Conservation (phyloP, 352 stramenopile genomes). For the Globisporangium spinosum region DNA sequence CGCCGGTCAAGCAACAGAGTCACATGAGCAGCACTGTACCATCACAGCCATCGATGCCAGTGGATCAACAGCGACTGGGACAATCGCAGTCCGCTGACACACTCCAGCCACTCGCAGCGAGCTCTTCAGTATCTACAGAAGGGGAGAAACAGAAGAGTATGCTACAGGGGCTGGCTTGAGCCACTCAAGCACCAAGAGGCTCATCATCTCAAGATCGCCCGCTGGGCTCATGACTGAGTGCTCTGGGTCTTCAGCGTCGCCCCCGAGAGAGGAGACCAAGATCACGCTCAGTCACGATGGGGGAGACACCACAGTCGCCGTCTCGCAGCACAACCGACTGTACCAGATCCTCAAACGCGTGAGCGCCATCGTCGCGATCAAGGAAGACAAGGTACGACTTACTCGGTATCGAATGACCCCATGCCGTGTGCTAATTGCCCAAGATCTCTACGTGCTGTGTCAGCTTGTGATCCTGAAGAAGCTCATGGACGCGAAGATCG, state of each 20-base stretch:
- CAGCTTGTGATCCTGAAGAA: conserved; percentile 69
- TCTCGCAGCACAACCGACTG: conserved; percentile 52
- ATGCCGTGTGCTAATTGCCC: background rate
- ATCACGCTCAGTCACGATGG: conserved; percentile 47
- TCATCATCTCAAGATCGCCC: conserved; percentile 8
- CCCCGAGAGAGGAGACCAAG: conserved; percentile 44
- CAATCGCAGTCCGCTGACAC: conserved; percentile 6
- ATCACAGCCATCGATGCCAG: background rate
- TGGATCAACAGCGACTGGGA: background rate
- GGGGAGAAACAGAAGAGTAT: background rate
- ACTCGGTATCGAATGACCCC: too few relatives aligned
- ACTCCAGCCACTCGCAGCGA: background rate
- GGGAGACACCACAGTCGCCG: conserved; percentile 27
- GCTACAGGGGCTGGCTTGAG: background rate
- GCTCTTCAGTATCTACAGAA: background rate
- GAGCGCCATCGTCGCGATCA: conserved; percentile 36
- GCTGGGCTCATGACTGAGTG: background rate
- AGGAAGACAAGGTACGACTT: conserved; percentile 49
- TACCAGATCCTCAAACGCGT: conserved; percentile 69
- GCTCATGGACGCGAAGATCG: conserved; percentile 64
- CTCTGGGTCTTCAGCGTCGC: conserved; percentile 15
- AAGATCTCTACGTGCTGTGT: background rate
- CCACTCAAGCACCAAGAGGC: conserved; percentile 9
- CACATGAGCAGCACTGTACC: background rate
- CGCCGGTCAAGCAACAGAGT: background rate